A percentile compares a stretch with the other conserved stretches of the same genome.
Evolutionary conservation across 108 stramenopile genomes (phyloP).

Genomic region (Parietichytrium sp.): DNA sequence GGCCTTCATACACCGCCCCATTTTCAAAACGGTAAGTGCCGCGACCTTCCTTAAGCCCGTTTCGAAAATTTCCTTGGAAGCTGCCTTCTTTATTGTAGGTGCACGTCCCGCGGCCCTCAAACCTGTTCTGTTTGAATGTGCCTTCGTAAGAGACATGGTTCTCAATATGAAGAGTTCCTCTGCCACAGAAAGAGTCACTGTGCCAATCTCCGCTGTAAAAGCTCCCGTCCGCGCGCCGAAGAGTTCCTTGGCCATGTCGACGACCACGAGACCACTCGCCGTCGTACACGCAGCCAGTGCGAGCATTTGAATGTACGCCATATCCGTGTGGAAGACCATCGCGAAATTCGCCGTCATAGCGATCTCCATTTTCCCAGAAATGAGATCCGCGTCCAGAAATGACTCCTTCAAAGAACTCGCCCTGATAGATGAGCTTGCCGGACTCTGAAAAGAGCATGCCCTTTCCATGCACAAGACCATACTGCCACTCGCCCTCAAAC

Average conservation of each 20-base stretch:
- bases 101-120: slow-evolving; percentile 42
- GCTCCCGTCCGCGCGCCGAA: slow-evolving; percentile 24
- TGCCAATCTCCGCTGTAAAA: slow-evolving; percentile 42
- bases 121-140: background rate
- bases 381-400: slow-evolving; percentile 39
- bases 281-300: background rate
- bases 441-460: background rate
- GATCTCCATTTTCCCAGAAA: slow-evolving; percentile 34
- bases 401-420: slow-evolving; percentile 32
- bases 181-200: slow-evolving; percentile 1
- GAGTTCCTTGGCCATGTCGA: slow-evolving; percentile 28
- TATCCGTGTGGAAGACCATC: slow-evolving; percentile 39
- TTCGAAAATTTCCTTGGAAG: slow-evolving; percentile 30
- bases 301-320: slow-evolving; percentile 22
- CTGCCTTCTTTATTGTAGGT: background rate
- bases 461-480: slow-evolving; percentile 20
- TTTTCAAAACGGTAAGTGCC: slow-evolving; percentile 27
- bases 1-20: slow-evolving; percentile 45
- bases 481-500: slow-evolving; percentile 36
- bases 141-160: slow-evolving; percentile 32
- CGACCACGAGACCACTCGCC: slow-evolving; percentile 41
- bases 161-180: slow-evolving; percentile 30
- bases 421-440: slow-evolving; percentile 36
- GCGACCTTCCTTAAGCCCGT: slow-evolving; percentile 37
- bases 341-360: slow-evolving; percentile 41